Base-by-base conservation (phyloP, 139 green algal genomes). In the Astrephomene gubernaculifera region DNA sequence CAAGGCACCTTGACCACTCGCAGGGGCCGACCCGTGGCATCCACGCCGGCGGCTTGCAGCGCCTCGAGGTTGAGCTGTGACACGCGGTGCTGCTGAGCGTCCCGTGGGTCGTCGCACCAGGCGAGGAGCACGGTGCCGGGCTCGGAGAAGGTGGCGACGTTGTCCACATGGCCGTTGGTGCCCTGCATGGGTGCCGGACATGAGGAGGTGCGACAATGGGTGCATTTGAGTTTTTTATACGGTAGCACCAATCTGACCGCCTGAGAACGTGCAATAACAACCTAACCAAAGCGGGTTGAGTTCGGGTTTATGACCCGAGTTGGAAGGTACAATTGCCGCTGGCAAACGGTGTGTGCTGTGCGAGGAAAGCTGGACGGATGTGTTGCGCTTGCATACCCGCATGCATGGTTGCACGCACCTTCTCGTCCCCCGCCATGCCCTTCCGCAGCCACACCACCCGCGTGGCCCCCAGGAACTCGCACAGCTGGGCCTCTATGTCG, bases 391-490 rank as follows among this genome's bases (percentile, higher is more conserved):
- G 49, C 17, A 12, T 57, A 57, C 68, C 68, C 1, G 8, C 2
- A 22, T 2, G n/a, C 24, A 24, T 24, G 33, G 10, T 21, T 36
- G 35, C 44, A 71, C 36, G 6, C n/a, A 95, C 87, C 35, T 83
- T 73, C 67, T 91, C 89, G 71, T 94, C 93, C 31, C 93, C 91
- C 1, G 83, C 76, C 82, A 96, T 90, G 81, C 94, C 94, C 81
- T 86, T 92, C 86, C 93, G 94, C 80, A 97, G 90, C 94, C 94
- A 97, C 78, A 97, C 91, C 81, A 97, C 90, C 87, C 94, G 94
- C 49, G 93, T 72, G 33, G 95, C 71, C 39, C 94, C 94, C 44
- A 97, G 86, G 83, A 91, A 94, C 35, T 94, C 91, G 33, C 93
- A 89, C 36, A 97, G 91, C 82, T 90, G 70, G 39, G 49, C 45